A percentile compares a stretch with the other conserved stretches of the same genome.
phyloP scores from a whole-genome alignment of 2,329 filamentous ascomycete genomes.

The Diaporthe sp. region DNA sequence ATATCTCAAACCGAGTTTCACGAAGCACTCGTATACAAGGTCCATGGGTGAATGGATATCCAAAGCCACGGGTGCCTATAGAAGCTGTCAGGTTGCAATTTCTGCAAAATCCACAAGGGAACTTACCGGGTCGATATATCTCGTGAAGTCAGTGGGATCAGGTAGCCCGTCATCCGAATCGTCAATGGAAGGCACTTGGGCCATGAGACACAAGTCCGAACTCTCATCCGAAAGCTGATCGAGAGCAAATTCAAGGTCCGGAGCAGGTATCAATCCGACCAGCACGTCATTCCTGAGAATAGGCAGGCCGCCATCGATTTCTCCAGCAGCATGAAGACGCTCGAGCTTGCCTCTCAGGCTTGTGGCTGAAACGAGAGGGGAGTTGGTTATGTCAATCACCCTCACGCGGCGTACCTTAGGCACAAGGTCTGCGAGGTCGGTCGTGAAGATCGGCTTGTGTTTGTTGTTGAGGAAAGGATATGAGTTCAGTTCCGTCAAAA shows the following conservation, averaged over 20 bases:
- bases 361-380: conserved; percentile 82
- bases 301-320: conserved; percentile 92
- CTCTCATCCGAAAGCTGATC: conserved; percentile 86
- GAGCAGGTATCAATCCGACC: conserved; percentile 92
- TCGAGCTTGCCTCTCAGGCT: conserved; percentile 86
- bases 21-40: conserved; percentile 95
- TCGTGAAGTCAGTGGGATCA: conserved; percentile 88
- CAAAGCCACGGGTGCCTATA: conserved; percentile 83
- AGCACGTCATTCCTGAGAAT: conserved; percentile 85
- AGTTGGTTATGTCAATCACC: conserved; percentile 89
- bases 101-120: background rate
- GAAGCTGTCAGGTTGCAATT: conserved; percentile 2
- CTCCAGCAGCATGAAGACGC: conserved; percentile 84
- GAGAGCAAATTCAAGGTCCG: conserved; percentile 92
- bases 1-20: conserved; percentile 92
- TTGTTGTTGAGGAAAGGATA: conserved; percentile 99
- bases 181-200: conserved; percentile 72
- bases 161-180: conserved; percentile 71
- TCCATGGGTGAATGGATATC: conserved; percentile 94
- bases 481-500: conserved; percentile 95
- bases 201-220: conserved; percentile 85
- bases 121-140: conserved; percentile 87
- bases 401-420: conserved; percentile 80
- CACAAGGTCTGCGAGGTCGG: conserved; percentile 89
- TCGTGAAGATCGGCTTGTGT: conserved; percentile 90